phyloP scores from a whole-genome alignment of 768 basidiomycete species.

The Collybiopsis confluens region DNA sequence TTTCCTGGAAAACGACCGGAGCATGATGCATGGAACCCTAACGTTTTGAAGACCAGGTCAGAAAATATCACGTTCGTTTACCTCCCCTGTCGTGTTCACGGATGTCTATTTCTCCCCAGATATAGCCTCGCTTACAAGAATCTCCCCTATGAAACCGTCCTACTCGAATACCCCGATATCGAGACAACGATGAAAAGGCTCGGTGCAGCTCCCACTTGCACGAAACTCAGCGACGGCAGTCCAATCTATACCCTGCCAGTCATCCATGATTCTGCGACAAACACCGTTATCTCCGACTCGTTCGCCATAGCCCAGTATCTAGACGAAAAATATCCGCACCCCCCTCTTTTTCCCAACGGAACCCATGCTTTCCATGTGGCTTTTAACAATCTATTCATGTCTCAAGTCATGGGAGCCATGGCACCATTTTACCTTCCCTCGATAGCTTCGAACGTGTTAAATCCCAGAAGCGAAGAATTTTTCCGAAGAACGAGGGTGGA shows the following conservation, averaged over 20 bases:
- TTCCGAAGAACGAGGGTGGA: no score
- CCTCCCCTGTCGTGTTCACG: no score
- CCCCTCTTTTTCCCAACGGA: conserved; percentile 20
- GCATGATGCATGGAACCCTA: conserved; percentile 3
- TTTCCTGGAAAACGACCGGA: conserved; percentile 2
- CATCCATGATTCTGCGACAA: conserved; percentile 27
- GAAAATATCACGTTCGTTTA: background rate
- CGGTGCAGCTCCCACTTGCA: conserved; percentile 21
- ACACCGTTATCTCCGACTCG: conserved; percentile 24
- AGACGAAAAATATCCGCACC: conserved; percentile 27
- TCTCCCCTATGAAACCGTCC: background rate
- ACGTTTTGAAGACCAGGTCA: conserved; percentile 1
- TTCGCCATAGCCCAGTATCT: conserved; percentile 31
- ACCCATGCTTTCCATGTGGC: background rate
- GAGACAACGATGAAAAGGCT: conserved; percentile 20
- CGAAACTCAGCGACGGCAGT: conserved; percentile 16
- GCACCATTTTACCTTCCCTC: background rate
- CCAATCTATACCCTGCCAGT: conserved; percentile 29
- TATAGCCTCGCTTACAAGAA: conserved; percentile 12
- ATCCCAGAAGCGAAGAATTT: no score
- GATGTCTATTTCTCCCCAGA: no score
- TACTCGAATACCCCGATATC: conserved; percentile 30
- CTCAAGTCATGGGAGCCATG: no score
- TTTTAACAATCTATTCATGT: background rate
- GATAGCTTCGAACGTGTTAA: no score